Evolutionary conservation across 208 protist genomes (phyloP).

Genomic region (Crithidia expoeki): DNA sequence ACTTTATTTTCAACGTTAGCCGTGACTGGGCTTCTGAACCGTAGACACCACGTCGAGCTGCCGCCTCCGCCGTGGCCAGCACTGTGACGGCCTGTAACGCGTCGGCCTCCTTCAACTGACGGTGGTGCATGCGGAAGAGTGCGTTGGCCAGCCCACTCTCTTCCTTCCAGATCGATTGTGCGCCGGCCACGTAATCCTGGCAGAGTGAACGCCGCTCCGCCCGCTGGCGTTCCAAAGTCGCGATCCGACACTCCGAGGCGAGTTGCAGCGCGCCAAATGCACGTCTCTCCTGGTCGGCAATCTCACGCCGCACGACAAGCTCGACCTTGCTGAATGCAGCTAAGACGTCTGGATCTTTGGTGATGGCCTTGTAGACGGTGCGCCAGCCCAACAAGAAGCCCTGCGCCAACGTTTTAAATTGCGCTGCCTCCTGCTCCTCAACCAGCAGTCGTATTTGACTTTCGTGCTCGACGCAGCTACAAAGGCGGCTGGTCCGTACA

Average conservation of each 20-base stretch:
- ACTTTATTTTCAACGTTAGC: slow-evolving; percentile 12
- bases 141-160: slow-evolving; percentile 40
- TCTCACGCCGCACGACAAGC: slow-evolving; percentile 55
- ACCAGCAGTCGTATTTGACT: slow-evolving; percentile 49
- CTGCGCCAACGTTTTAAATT: slow-evolving; percentile 36
- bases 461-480: slow-evolving; percentile 40
- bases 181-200: slow-evolving; percentile 36
- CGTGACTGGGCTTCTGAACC: slow-evolving; percentile 30
- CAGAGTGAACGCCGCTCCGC: slow-evolving; percentile 34
- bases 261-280: slow-evolving; percentile 40
- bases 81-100: slow-evolving; percentile 12
- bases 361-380: slow-evolving; percentile 47
- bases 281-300: slow-evolving; percentile 58
- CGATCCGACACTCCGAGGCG: slow-evolving; percentile 12
- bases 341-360: slow-evolving; percentile 27
- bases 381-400: slow-evolving; percentile 62
- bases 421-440: slow-evolving; percentile 48
- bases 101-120: background rate
- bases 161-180: slow-evolving; percentile 41
- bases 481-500: slow-evolving; percentile 12
- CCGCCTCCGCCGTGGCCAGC: slow-evolving; percentile 14
- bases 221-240: slow-evolving; percentile 12
- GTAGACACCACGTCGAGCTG: slow-evolving; percentile 16
- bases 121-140: slow-evolving; percentile 15
- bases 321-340: slow-evolving; percentile 60